These are phyloP conservation scores for Berberis vulgaris DNA, from an alignment of 164 flowering plant species.

Conservation along the genomic window DNA sequence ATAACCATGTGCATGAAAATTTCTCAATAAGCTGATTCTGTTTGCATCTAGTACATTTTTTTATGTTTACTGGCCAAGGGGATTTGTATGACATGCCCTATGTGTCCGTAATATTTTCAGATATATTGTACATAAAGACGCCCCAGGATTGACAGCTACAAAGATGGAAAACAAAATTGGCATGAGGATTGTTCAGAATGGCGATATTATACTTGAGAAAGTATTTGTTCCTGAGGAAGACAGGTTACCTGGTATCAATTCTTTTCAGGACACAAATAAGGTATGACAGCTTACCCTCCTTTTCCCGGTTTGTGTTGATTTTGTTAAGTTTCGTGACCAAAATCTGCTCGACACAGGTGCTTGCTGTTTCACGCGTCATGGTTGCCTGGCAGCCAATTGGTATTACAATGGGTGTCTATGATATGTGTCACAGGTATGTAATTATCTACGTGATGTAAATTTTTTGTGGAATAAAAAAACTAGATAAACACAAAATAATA, in stretches of 20 bases:
- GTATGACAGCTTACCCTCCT: slow-evolving; percentile 20
- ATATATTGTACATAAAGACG: slow-evolving; percentile 61
- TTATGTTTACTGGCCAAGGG: too few species aligned
- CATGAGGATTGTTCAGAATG: slow-evolving; percentile 91
- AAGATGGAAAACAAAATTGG: slow-evolving; percentile 95
- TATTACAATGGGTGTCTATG: slow-evolving; percentile 90
- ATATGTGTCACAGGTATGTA: slow-evolving; percentile 88
- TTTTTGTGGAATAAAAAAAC: not conserved
- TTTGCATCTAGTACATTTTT: too few species aligned
- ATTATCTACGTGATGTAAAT: not conserved
- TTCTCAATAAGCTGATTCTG: too few species aligned
- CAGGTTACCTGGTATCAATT: slow-evolving; percentile 74
- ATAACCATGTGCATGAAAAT: too few species aligned
- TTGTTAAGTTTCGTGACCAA: not conserved
- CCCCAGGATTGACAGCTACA: slow-evolving; percentile 75
- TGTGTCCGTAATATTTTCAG: slow-evolving; percentile 25
- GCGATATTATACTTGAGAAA: slow-evolving; percentile 62
- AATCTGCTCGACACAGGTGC: slow-evolving; percentile 41
- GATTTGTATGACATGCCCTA: too few species aligned
- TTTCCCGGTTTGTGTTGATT: not conserved
- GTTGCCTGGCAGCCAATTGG: slow-evolving; percentile 99
- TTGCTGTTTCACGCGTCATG: slow-evolving; percentile 96
- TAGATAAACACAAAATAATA: too few species aligned
- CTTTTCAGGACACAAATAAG: slow-evolving; percentile 92
- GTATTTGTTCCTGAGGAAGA: slow-evolving; percentile 94